Evolutionary conservation across 345 rosid genomes (phyloP), one percentile per base, ranked within the genome.

Genomic region (Eucalyptus brandiana): DNA sequence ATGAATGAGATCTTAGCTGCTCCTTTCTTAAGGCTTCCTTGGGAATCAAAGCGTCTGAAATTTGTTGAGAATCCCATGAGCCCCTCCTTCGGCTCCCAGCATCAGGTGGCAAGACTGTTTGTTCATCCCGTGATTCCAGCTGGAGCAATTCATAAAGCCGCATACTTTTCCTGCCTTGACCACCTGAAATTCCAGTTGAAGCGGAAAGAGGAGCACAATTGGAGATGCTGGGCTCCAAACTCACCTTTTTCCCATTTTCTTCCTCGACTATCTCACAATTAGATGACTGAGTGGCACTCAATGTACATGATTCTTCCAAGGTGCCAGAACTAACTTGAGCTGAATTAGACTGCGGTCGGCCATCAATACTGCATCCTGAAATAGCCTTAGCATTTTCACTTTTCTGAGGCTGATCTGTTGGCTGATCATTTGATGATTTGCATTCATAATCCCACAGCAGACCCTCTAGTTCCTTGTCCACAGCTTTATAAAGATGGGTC

Each of bases 381-480:
- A 85, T 53, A 86, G 91, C 87, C 87, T 69, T 90, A 67, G 88
- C 83, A 88, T 58, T 87, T 60, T 89, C 90, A 87, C 86, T 87
- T 56, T 69, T 76, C 23, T 89, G 88, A 88, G 54, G 89, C 87
- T 93, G 94, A 62, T 87, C 81, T 90, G 92, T 92, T 87, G 72
- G 86, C 53, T 87, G 91, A 91, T 93, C 94, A 91, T 90, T 90
- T 81, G 87, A 86, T 88, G 96, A 90, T 90, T 93, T 92, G 88
- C 92, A 94, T 76, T 96, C 98, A 81, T 96, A 96, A 91, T 95
- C 95, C 99, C 99, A 97, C 26, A 97, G 95, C 89, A 97, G 91
- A 58, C 99, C 99, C 94, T 96, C 97, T 90, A 97, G 89, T 91
- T 97, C 99, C 92, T 93, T 95, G 93, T 97, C 98, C 76, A 97